phyloP scores from a whole-genome alignment of 169 alveolate species.

The Eimeria necatrix region DNA sequence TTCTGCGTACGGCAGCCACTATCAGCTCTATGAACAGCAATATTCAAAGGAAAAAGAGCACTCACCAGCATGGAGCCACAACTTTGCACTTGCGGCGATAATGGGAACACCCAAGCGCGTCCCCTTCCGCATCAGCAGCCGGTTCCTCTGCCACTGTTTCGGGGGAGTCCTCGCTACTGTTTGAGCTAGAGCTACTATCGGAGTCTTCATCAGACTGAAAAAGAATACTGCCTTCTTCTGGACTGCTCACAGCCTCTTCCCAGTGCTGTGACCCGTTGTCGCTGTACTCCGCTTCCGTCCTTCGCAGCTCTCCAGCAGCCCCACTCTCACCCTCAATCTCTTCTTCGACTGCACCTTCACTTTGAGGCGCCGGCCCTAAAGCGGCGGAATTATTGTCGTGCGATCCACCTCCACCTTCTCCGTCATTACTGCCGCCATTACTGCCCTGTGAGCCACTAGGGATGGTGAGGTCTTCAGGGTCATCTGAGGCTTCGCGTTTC shows the following conservation, averaged over 20 bases:
- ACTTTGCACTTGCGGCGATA: conserved; percentile 75
- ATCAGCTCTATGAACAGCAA: background rate
- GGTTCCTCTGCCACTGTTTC: background rate
- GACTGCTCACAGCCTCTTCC: background rate
- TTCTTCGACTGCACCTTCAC: background rate
- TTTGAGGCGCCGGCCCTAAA: background rate
- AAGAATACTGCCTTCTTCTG: background rate
- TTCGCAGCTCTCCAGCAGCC: background rate
- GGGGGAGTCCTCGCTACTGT: background rate
- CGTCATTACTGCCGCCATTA: background rate
- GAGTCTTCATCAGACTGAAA: conserved; percentile 16
- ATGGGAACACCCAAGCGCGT: conserved; percentile 49
- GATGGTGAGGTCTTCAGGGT: background rate
- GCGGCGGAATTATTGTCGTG: background rate
- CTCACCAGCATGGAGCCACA: conserved; percentile 79
- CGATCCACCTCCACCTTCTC: background rate
- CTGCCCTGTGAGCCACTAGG: conserved; percentile 3
- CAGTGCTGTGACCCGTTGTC: background rate
- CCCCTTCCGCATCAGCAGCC: background rate
- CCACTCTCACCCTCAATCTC: background rate
- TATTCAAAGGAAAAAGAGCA: background rate
- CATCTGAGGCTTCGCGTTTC: conserved; percentile 17
- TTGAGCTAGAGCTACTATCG: background rate
- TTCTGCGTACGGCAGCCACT: too few species aligned
- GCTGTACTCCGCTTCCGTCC: background rate